Conservation (phyloP, 345 rosid genomes). For the Salix arbutifolia region DNA sequence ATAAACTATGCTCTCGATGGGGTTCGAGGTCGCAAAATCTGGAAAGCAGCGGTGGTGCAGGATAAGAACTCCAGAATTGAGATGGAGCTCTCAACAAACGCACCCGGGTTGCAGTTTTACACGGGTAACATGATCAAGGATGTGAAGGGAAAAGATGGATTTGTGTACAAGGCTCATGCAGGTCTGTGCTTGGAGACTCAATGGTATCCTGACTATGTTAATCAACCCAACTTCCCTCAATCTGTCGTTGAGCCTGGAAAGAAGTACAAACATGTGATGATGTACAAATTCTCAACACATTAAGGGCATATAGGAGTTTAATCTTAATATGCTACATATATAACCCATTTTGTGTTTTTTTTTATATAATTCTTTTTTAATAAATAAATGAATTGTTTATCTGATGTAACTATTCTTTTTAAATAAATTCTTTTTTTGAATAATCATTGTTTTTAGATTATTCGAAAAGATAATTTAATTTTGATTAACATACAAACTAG, state of each 20-base stretch:
- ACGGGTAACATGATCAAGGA: conserved; percentile 38
- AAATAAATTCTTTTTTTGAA: too few species aligned
- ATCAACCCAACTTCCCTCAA: conserved; percentile 66
- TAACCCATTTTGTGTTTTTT: too few species aligned
- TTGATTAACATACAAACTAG: too few species aligned
- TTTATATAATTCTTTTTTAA: too few species aligned
- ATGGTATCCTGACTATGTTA: conserved; percentile 61
- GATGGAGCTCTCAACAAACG: conserved; percentile 57
- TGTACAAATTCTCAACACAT: conserved; percentile 41
- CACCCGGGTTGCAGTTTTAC: conserved; percentile 72
- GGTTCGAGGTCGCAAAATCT: conserved; percentile 14
- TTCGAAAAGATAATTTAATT: too few species aligned
- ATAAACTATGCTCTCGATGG: conserved; percentile 64
- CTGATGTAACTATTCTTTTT: too few species aligned
- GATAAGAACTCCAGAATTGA: conserved; percentile 55
- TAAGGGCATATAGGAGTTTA: too few species aligned
- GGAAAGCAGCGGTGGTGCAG: conserved; percentile 44
- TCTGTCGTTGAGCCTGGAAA: conserved; percentile 45
- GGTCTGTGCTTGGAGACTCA: conserved; percentile 85
- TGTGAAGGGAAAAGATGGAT: conserved; percentile 65
- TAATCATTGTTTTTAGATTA: too few species aligned
- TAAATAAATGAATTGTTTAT: too few species aligned
- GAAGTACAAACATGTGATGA: conserved; percentile 58
- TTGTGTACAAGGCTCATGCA: conserved; percentile 45
- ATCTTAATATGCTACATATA: too few species aligned